Evolutionary conservation across 2,329 filamentous ascomycete genomes (phyloP), one percentile per base, ranked within the genome.

Genomic region (Penicillium capsulatum): DNA sequence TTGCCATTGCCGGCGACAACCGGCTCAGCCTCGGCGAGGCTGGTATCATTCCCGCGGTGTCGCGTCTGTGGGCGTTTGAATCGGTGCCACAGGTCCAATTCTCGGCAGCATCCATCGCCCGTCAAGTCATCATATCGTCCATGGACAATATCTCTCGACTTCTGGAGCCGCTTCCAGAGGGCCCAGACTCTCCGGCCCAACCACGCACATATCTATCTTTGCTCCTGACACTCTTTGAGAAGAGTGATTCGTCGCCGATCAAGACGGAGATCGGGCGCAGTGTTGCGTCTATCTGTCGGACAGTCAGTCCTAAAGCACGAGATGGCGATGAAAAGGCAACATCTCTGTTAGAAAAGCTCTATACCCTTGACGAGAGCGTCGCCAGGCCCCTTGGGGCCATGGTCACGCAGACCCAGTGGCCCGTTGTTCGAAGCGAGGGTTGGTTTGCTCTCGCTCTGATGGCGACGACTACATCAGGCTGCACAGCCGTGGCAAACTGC

Each of bases 361-460:
- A 68, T 44, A 55, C 38, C 17, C 42, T 64, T 8, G 64, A 69
- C 29, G 34, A 55, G 26, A 57, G 57, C 13, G 47, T 71, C 39
- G 60, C 66, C 3, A 55, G 58, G 16, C 67, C 70, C 10, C 41
- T 72, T 22, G 64, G 61, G 31, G 60, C 63, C 17, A 71, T 74
- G 66, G 54, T 70, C 15, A 60, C 60, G 2, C 69, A 73, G 40
- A 61, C 65, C 4, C 65, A 70, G 41, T 73, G 70, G 66, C 67
- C 69, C 14, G 65, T 73, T 22, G 63, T 73, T 31, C 60, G 67
- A 15, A 70, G 68, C 34, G 71, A 74, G 51, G 71, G 69, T 2
- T 71, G 70, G 64, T 73, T 74, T 53, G 68, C 69, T 10, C 51
- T 74, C 17, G 70, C 69, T 3, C 44, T 74, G 31, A 70, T 73